A percentile compares a stretch with the other conserved stretches of the same genome.
These are phyloP conservation scores for Fraxinus ornus DNA, from an alignment of 305 asterid species.

Conservation along the genomic window DNA sequence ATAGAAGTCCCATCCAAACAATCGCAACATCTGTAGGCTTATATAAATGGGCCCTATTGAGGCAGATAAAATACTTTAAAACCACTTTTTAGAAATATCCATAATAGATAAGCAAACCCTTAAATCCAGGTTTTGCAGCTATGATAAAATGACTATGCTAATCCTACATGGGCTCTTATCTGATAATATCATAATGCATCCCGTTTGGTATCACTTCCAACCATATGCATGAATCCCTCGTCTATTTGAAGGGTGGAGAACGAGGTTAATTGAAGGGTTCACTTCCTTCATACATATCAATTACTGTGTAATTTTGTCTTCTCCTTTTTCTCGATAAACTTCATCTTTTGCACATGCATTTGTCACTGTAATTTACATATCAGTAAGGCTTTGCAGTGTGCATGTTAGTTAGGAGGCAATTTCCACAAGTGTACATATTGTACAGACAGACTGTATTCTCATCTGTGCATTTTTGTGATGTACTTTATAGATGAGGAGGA, in stretches of 20 bases:
- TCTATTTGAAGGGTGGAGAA: neutral
- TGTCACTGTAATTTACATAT: neutral
- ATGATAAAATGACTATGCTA: neutral
- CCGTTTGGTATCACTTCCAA: neutral
- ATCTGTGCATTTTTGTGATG: neutral
- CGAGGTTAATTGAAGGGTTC: neutral
- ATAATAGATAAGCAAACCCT: neutral
- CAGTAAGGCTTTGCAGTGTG: neutral
- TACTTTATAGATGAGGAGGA: slow-evolving; percentile 18
- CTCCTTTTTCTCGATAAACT: neutral
- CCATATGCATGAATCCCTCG: neutral
- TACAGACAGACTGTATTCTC: neutral
- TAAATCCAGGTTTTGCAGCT: neutral
- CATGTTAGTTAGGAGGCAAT: neutral
- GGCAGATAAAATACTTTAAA: neutral
- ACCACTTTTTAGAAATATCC: neutral
- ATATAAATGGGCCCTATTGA: neutral
- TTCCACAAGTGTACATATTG: neutral
- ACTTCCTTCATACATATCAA: neutral
- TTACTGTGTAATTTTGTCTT: neutral
- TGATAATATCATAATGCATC: neutral
- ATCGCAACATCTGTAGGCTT: neutral
- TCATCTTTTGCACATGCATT: neutral
- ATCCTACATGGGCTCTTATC: neutral
- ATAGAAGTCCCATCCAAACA: neutral